Evolutionary conservation across 306 rosid genomes (phyloP).

Genomic region (Casuarina equisetifolia): DNA sequence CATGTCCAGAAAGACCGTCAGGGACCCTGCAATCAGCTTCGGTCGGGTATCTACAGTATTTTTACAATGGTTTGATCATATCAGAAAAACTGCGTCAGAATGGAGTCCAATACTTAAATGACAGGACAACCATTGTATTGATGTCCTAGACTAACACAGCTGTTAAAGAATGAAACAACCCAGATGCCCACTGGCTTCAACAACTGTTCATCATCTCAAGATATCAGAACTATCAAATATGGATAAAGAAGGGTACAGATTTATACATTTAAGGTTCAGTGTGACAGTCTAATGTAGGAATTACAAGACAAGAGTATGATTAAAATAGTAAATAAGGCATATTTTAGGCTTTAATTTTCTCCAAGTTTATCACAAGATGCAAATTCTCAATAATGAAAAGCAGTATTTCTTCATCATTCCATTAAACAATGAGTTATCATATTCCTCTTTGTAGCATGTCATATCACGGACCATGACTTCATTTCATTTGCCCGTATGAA

Average conservation of each 20-base stretch:
- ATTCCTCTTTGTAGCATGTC: too few relatives aligned
- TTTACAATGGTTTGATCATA: conserved; percentile 13
- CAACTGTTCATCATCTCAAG: neutral
- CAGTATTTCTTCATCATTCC: neutral
- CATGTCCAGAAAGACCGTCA: conserved; percentile 84
- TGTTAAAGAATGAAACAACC: neutral
- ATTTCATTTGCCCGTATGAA: neutral
- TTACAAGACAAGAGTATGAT: too few relatives aligned
- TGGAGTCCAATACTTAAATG: neutral
- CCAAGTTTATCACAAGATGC: neutral
- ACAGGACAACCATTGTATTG: neutral
- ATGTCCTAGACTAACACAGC: neutral
- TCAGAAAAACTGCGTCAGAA: neutral
- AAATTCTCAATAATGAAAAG: neutral
- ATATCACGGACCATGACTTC: neutral
- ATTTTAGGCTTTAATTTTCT: neutral
- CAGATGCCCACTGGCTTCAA: neutral
- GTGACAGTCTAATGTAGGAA: neutral
- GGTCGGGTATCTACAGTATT: conserved; percentile 78
- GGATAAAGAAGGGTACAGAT: neutral
- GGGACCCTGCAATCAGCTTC: conserved; percentile 81
- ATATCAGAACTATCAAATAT: neutral
- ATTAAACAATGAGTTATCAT: neutral
- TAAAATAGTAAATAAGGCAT: neutral
- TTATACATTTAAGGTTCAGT: neutral